A percentile compares a stretch with the other conserved stretches of the same genome.
phyloP scores from a whole-genome alignment of 2,329 filamentous ascomycete genomes.

The Gremmenia infestans region DNA sequence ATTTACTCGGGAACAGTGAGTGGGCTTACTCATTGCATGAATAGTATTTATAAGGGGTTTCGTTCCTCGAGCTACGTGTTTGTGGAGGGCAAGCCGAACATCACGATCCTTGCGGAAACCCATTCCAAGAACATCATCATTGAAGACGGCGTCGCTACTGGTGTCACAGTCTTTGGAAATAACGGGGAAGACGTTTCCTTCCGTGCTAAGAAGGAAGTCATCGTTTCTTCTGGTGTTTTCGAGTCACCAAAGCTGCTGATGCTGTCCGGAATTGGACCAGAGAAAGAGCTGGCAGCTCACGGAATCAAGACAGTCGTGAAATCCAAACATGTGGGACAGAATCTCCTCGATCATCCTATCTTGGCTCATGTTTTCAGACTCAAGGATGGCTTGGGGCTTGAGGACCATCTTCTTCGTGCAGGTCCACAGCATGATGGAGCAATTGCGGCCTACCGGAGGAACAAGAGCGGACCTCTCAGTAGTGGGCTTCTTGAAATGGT shows the following conservation, averaged over 20 bases:
- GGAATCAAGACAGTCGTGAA: slow-evolving; percentile 25
- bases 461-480: slow-evolving; percentile 37
- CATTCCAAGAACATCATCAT: slow-evolving; percentile 51
- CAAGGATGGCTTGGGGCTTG: slow-evolving; percentile 37
- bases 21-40: slow-evolving; percentile 48
- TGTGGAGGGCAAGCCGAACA: slow-evolving; percentile 48
- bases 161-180: slow-evolving; percentile 41
- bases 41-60: slow-evolving; percentile 53
- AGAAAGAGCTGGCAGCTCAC: slow-evolving; percentile 35
- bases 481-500: slow-evolving; percentile 46
- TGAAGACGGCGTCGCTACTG: slow-evolving; percentile 39
- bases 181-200: slow-evolving; percentile 40
- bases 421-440: slow-evolving; percentile 34
- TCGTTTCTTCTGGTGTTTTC: slow-evolving; percentile 33
- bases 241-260: slow-evolving; percentile 48
- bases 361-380: slow-evolving; percentile 37
- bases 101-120: slow-evolving; percentile 44
- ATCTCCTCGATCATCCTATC: slow-evolving; percentile 35
- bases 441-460: slow-evolving; percentile 35
- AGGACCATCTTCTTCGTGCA: slow-evolving; percentile 35
- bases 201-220: slow-evolving; percentile 34
- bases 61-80: slow-evolving; percentile 48
- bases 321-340: slow-evolving; percentile 30
- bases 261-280: slow-evolving; percentile 44
- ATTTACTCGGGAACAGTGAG: slow-evolving; percentile 51